Conservation (phyloP, 257 asterid species). For the Nicotiana knightiana region DNA sequence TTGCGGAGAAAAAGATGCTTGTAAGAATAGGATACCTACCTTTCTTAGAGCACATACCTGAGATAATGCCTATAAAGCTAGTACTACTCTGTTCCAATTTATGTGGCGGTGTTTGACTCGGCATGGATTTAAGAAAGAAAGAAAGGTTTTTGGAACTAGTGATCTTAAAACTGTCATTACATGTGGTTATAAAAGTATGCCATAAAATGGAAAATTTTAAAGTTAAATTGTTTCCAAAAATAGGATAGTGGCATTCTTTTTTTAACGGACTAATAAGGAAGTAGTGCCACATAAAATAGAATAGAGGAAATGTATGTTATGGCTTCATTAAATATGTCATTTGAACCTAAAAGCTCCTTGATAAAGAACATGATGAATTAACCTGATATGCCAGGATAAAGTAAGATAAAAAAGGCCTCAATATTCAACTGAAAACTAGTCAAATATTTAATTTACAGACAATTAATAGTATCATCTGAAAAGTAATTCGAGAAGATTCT, state of each 20-base stretch:
- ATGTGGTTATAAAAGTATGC: too few relatives aligned
- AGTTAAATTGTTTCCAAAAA: too few relatives aligned
- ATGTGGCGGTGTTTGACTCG: too few relatives aligned
- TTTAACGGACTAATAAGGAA: too few relatives aligned
- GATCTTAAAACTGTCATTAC: too few relatives aligned
- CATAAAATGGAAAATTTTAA: too few relatives aligned
- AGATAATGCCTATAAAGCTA: not conserved
- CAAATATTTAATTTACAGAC: not conserved
- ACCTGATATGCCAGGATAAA: conserved; percentile 1
- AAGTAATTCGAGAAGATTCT: not conserved
- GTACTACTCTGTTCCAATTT: not conserved
- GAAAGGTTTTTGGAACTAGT: too few relatives aligned
- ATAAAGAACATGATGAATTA: not conserved
- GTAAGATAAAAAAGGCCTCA: not conserved
- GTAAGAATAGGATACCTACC: not conserved
- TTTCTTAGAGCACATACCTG: not conserved
- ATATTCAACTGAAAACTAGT: not conserved
- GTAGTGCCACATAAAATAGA: too few relatives aligned
- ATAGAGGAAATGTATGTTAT: not conserved
- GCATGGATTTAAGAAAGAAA: too few relatives aligned
- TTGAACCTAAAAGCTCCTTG: not conserved
- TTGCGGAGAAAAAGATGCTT: not conserved
- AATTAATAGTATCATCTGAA: not conserved
- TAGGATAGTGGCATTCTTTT: too few relatives aligned
- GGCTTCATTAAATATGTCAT: not conserved